Percentiles rank a stretch among this genome's conserved stretches.
Conservation (phyloP, 2,329 filamentous ascomycete species). For the Septoria petroselini region DNA sequence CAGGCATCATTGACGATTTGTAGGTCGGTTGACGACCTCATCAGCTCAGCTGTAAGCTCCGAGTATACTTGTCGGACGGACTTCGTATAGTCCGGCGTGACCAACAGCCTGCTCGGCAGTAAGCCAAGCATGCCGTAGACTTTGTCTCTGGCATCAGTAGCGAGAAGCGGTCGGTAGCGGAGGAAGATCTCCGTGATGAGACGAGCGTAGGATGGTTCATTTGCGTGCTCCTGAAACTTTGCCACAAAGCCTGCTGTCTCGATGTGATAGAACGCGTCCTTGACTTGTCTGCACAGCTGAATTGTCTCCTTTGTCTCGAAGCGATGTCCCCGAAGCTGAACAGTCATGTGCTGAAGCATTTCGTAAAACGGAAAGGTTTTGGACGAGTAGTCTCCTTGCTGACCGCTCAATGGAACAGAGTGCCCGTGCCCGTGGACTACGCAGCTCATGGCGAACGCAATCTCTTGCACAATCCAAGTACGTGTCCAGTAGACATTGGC, state of each 20-base stretch:
- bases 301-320: not conserved
- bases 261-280: not conserved
- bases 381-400: not conserved
- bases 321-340: not conserved
- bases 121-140: slow-evolving; percentile 9
- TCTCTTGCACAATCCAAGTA: slow-evolving; percentile 11
- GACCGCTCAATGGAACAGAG: not conserved
- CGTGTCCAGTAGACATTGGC: slow-evolving; percentile 1
- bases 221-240: not conserved
- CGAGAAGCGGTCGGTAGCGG: not conserved
- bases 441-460: not conserved
- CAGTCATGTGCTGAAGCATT: not conserved
- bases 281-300: not conserved
- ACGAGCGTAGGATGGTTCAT: not conserved
- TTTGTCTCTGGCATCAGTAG: slow-evolving; percentile 2
- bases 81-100: not conserved
- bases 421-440: not conserved
- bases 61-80: not conserved
- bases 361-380: not conserved
- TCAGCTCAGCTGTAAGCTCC: not conserved
- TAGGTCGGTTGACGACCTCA: not conserved
- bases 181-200: not conserved
- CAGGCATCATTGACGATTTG: slow-evolving; percentile 1
- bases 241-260: not conserved
- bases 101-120: not conserved